phyloP scores from a whole-genome alignment of 2,329 filamentous ascomycete genomes.

The Trichoderma sp. region DNA sequence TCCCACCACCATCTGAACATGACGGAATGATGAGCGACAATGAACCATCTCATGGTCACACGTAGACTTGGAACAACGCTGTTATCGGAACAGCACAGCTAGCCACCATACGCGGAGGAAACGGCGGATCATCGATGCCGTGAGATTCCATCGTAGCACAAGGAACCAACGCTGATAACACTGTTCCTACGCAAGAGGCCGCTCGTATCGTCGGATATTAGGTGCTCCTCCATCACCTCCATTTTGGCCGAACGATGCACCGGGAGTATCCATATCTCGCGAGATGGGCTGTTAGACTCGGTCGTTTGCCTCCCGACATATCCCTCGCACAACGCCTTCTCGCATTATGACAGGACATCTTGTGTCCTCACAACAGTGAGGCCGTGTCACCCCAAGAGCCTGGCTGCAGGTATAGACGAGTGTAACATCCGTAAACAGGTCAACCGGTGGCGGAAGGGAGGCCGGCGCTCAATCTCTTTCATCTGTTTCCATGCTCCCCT shows the following conservation, averaged over 20 bases:
- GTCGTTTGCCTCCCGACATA: slow-evolving; percentile 1
- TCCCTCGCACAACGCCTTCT: slow-evolving; percentile 17
- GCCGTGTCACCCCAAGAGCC: slow-evolving; percentile 16
- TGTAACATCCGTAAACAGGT: slow-evolving; percentile 13
- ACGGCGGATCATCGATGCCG: background rate
- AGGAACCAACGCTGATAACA: background rate
- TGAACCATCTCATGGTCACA: background rate
- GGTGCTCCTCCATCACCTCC: background rate
- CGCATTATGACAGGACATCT: slow-evolving; percentile 20
- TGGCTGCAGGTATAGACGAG: slow-evolving; percentile 21
- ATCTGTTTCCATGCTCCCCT: background rate
- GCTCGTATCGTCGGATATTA: background rate
- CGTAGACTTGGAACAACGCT: background rate
- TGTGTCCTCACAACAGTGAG: background rate
- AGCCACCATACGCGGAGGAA: background rate
- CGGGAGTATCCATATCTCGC: slow-evolving; percentile 7
- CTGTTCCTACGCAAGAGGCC: background rate
- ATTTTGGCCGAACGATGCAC: slow-evolving; percentile 1
- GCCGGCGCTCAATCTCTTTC: background rate
- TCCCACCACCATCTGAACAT: background rate
- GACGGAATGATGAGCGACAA: background rate
- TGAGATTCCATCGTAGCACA: background rate
- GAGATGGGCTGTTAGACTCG: slow-evolving; percentile 11
- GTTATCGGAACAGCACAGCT: background rate
- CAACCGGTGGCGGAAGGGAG: background rate